Base-by-base conservation (phyloP, 225 moss, liverwort and hornwort species). In the Sphagnum tenellum region DNA sequence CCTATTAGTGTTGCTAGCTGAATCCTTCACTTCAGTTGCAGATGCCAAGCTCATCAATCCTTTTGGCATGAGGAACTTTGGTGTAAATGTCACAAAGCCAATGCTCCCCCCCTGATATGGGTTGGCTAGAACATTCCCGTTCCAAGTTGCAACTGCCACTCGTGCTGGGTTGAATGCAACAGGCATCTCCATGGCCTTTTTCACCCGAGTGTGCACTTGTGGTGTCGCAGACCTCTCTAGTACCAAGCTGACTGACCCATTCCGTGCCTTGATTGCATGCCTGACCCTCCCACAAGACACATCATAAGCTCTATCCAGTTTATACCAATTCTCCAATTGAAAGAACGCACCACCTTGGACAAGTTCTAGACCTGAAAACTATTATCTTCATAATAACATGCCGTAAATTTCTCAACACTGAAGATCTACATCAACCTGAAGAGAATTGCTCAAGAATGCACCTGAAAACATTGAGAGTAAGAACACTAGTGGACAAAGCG, bases 251-350 rank as follows among this genome's bases (percentile, higher is more conserved):
- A 94, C 91, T 3, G 87, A 73, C 5, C 91, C 91, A 65, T 71
- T 78, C 9, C 83, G 71, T 67, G 72, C 81, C 80, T 88, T 85
- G 77, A 94, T 91, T 70, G 85, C 87, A 74, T 85, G 87, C 89
- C 94, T 94, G 90, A 60, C 60, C 78, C 77, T 62, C 67, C 50
- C 52, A 56, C 67, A 29, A 29, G 29, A 29, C 29, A 29, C 29
- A 29, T 29, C 29, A 29, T 29, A 29, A 29, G 29, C 29, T 29
- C 29, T 1, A 29, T 29, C 29, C 29, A 29, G 29, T 29, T 29
- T 29, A 29, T 29, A 29, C 29, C 29, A 29, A 29, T 29, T 29
- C 29, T 29, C 29, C 29, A 29, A 29, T 29, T 29, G 29, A 29
- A 29, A 29, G 29, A 29, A 29, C 29, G 29, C 29, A 29, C 29